Percentiles rank a stretch among this genome's conserved stretches.
phyloP scores from a whole-genome alignment of 2,329 filamentous ascomycete species.

The Cercospora beticola region DNA sequence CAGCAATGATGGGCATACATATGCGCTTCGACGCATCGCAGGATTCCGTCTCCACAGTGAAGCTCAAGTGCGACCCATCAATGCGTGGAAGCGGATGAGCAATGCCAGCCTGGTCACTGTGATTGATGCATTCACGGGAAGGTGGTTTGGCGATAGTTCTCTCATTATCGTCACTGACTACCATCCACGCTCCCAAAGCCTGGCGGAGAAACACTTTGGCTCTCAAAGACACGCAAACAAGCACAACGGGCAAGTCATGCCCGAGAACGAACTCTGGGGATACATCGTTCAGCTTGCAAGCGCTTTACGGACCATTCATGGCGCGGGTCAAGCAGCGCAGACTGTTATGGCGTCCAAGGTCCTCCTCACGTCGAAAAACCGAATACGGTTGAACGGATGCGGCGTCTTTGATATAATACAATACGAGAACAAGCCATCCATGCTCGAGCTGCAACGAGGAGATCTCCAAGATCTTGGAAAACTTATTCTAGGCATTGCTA shows the following conservation, averaged over 20 bases:
- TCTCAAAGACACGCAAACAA: slow-evolving; percentile 18
- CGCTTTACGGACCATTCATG: slow-evolving; percentile 82
- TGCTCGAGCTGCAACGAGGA: slow-evolving; percentile 79
- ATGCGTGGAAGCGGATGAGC: slow-evolving; percentile 83
- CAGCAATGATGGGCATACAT: slow-evolving; percentile 83
- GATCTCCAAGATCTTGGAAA: slow-evolving; percentile 83
- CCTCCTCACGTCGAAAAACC: slow-evolving; percentile 84
- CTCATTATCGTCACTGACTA: slow-evolving; percentile 93
- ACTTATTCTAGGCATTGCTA: slow-evolving; percentile 77
- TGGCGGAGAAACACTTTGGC: slow-evolving; percentile 76
- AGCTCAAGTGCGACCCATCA: slow-evolving; percentile 79
- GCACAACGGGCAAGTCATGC: slow-evolving; percentile 30
- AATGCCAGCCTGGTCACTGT: slow-evolving; percentile 81
- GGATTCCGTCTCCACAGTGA: slow-evolving; percentile 87
- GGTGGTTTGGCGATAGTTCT: slow-evolving; percentile 91
- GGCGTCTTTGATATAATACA: slow-evolving; percentile 87
- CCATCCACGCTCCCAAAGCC: slow-evolving; percentile 83
- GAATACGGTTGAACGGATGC: slow-evolving; percentile 83
- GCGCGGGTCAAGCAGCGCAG: slow-evolving; percentile 75
- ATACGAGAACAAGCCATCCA: slow-evolving; percentile 66
- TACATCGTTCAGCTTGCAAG: slow-evolving; percentile 91
- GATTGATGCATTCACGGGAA: slow-evolving; percentile 89
- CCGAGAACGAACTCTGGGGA: slow-evolving; percentile 78
- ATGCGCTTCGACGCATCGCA: slow-evolving; percentile 82
- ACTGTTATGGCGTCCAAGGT: slow-evolving; percentile 87